phyloP scores from a whole-genome alignment of 176 grass and related monocot species.

The Aegilops longissima region DNA sequence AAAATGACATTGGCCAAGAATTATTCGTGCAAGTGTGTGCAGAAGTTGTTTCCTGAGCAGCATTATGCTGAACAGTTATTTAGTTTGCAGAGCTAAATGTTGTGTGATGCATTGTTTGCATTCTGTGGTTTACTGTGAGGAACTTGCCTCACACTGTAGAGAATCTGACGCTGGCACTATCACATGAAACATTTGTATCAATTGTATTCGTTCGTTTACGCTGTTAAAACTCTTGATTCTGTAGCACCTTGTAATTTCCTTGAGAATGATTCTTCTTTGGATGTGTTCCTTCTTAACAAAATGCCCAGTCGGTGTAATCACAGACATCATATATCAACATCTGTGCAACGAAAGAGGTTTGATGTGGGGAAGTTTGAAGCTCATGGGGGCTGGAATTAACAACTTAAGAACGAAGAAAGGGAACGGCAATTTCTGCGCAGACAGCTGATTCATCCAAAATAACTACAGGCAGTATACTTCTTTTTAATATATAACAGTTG shows the following conservation, averaged over 20 bases:
- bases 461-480: neutral
- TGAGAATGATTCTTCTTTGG: neutral
- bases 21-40: slow-evolving; percentile 3
- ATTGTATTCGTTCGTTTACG: slow-evolving; percentile 14
- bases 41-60: slow-evolving; percentile 17
- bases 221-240: neutral
- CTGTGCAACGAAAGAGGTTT: neutral
- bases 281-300: neutral
- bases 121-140: slow-evolving; percentile 9
- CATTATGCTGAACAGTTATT: slow-evolving; percentile 15
- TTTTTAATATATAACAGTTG: neutral
- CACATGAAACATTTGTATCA: slow-evolving; percentile 14
- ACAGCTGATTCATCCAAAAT: neutral
- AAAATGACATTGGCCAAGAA: slow-evolving; percentile 24
- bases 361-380: neutral
- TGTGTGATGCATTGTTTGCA: slow-evolving; percentile 2
- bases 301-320: neutral
- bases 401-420: neutral
- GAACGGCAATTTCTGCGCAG: neutral
- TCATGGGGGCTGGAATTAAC: neutral
- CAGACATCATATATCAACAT: neutral
- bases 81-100: slow-evolving; percentile 41
- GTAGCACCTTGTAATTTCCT: neutral
- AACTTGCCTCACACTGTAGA: slow-evolving; percentile 25
- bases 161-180: neutral